Evolutionary conservation across 306 rosid genomes (phyloP), one percentile per base, ranked within the genome.

Genomic region (Vigna hirtella): DNA sequence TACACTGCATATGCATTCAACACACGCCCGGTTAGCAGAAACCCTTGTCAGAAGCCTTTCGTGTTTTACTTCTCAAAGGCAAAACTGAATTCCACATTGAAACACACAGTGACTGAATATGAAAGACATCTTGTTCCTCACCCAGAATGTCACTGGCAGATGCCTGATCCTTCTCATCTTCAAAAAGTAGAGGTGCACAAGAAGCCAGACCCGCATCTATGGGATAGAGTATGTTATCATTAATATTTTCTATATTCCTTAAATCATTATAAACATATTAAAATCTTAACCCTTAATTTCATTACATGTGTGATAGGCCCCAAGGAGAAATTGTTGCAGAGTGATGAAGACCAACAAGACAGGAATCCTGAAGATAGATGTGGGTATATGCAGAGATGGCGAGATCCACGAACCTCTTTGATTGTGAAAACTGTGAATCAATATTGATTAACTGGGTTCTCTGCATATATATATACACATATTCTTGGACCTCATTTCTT

Each of bases 1-100:
- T 96, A 91, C 84, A 96, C 92, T 2, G 99, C 99, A 0, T 96
- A 96, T 10, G 96, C 99, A 17, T 96, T 96, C 86, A 96, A 96
- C 89, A 96, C 99, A 0, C 98, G 99, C 1, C 98, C 99, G 0
- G 98, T 96, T 49, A 88, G 79, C 73, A 85, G 97, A 75, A 90
- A 96, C 64, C 96, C 93, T 0, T 96, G 99, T 83, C 99, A 96
- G 56, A 96, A 96, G 69, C 96, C 99, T 32, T 90, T 93, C 42
- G 91, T 96, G 51, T 96, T 88, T 74, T 93, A 96, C 91, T 55
- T 93, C 52, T 90, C 96, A 9, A 81, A 83, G 20, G 93, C 85
- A 1, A 73, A 62, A 36, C 34, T 83, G 7, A 85, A 90, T 74
- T 82, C 84, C 9, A 77, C 87, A 3, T 58, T n/a, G 49, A 79